phyloP scores from a whole-genome alignment of 2,329 filamentous ascomycete genomes.

The Daldinia sp. region DNA sequence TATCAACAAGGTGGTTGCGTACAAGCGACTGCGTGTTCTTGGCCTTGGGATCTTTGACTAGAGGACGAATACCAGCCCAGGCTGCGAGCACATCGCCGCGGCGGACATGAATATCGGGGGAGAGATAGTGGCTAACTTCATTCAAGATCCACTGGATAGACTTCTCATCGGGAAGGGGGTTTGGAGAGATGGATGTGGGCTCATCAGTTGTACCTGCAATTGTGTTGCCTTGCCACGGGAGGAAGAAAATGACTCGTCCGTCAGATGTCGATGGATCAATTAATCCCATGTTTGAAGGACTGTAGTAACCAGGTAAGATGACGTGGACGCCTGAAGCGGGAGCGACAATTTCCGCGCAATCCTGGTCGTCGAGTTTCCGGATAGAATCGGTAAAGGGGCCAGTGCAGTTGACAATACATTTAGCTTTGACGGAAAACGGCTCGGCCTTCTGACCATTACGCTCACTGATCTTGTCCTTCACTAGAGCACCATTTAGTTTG shows the following conservation, averaged over 20 bases:
- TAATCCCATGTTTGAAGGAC: conserved; percentile 84
- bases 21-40: conserved; percentile 87
- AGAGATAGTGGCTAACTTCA: conserved; percentile 82
- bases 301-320: conserved; percentile 87
- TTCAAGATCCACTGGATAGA: conserved; percentile 89
- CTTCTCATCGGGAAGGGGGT: conserved; percentile 81
- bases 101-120: conserved; percentile 84
- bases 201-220: conserved; percentile 90
- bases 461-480: conserved; percentile 74
- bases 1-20: conserved; percentile 83
- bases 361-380: conserved; percentile 81
- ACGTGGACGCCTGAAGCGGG: conserved; percentile 88
- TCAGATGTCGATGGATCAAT: conserved; percentile 89
- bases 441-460: conserved; percentile 68
- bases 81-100: conserved; percentile 88
- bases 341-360: conserved; percentile 79
- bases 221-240: conserved; percentile 92
- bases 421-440: conserved; percentile 77
- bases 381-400: conserved; percentile 88
- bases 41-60: conserved; percentile 86
- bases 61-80: conserved; percentile 86
- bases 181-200: conserved; percentile 73
- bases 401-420: conserved; percentile 87
- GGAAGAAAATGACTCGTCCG: conserved; percentile 90
- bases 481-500: conserved; percentile 74